Evolutionary conservation across 306 rosid genomes (phyloP).

Genomic region (Leucaena leucocephala): DNA sequence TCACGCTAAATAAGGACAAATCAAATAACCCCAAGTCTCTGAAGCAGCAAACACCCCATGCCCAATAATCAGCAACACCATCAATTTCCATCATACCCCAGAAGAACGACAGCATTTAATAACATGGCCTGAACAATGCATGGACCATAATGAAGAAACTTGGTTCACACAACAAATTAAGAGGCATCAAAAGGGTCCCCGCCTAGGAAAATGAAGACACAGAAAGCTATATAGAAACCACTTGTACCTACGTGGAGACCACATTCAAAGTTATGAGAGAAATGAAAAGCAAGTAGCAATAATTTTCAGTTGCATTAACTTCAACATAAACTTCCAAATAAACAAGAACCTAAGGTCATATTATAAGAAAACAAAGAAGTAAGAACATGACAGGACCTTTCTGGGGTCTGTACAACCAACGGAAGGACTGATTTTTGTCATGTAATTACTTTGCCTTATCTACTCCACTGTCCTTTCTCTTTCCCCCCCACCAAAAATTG

Average conservation of each 20-base stretch:
- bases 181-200: background rate
- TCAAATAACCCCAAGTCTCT: background rate
- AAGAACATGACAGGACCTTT: constrained; percentile 44
- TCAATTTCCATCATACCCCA: background rate
- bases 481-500: constrained; percentile 16
- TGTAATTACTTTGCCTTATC: constrained; percentile 39
- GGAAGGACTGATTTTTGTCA: constrained; percentile 42
- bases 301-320: constrained; percentile 45
- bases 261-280: constrained; percentile 26
- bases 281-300: constrained; percentile 34
- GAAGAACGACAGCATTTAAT: constrained; percentile 7
- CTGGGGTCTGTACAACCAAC: constrained; percentile 52
- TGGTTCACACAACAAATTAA: background rate
- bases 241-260: background rate
- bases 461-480: constrained; percentile 19
- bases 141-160: constrained; percentile 4
- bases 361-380: constrained; percentile 34
- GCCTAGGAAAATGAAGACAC: constrained; percentile 7
- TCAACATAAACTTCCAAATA: constrained; percentile 30
- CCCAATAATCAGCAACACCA: constrained; percentile 1
- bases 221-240: background rate
- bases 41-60: background rate
- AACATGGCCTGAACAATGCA: background rate
- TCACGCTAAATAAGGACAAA: background rate
- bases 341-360: constrained; percentile 33